Evolutionary conservation across 768 basidiomycete species (phyloP).

Genomic region (Tulasnella sp.): DNA sequence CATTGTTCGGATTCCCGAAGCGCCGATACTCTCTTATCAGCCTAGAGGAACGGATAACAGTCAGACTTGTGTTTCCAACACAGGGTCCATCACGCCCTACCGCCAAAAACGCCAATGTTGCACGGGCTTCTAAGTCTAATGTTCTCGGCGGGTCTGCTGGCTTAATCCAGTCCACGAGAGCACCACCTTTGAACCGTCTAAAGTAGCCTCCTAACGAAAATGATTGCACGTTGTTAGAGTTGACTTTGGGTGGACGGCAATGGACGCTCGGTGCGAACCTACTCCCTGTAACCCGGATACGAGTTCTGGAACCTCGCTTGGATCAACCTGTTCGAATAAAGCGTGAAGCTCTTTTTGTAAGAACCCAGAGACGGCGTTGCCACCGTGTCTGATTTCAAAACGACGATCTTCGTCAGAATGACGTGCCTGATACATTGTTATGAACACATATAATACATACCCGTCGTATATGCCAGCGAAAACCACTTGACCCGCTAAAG

Average conservation of each 20-base stretch:
- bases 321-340: slow-evolving; percentile 70
- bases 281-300: slow-evolving; percentile 67
- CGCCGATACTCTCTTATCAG: slow-evolving; percentile 63
- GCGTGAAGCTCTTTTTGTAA: slow-evolving; percentile 79
- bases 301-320: slow-evolving; percentile 62
- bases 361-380: slow-evolving; percentile 81
- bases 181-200: slow-evolving; percentile 77
- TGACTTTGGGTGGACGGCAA: background rate
- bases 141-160: slow-evolving; percentile 33
- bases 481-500: slow-evolving; percentile 64
- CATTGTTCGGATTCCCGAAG: slow-evolving; percentile 63
- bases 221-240: background rate
- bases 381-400: slow-evolving; percentile 61
- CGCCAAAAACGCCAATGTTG: slow-evolving; percentile 80
- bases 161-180: slow-evolving; percentile 51
- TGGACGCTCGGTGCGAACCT: slow-evolving; percentile 33
- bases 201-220: slow-evolving; percentile 62
- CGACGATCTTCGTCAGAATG: background rate
- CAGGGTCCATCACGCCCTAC: slow-evolving; percentile 37
- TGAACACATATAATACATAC: slow-evolving; percentile 42
- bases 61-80: background rate
- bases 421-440: background rate
- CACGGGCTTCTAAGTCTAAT: slow-evolving; percentile 75
- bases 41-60: slow-evolving; percentile 37
- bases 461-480: slow-evolving; percentile 92